Conservation (phyloP, 129 eudicot genomes). For the Dittrichia graveolens region DNA sequence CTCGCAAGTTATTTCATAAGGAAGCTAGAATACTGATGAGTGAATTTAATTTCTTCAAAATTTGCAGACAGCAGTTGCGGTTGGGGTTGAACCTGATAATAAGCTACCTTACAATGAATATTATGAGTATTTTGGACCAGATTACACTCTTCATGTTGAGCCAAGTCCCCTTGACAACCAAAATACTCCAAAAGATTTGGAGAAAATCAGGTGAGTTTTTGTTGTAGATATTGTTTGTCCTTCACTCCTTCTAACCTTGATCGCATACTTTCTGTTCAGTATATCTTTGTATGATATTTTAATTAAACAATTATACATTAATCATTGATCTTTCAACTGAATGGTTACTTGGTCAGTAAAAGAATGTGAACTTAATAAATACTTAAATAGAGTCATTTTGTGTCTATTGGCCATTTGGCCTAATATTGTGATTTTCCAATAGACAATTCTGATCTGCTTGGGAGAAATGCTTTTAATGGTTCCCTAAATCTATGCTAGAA, state of each 20-base stretch:
- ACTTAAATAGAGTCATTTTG: not conserved
- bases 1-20: not conserved
- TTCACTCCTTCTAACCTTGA: slow-evolving; percentile 1
- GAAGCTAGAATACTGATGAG: slow-evolving; percentile 18
- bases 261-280: not conserved
- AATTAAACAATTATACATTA: slow-evolving; percentile 3
- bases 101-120: slow-evolving; percentile 84
- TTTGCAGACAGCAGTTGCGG: slow-evolving; percentile 94
- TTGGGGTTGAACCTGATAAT: slow-evolving; percentile 93
- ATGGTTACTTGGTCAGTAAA: slow-evolving; percentile 17
- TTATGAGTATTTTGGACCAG: slow-evolving; percentile 92
- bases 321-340: not conserved
- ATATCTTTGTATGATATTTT: not conserved
- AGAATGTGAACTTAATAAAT: not conserved
- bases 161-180: slow-evolving; percentile 69
- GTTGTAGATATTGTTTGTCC: not conserved
- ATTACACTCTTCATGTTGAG: slow-evolving; percentile 80
- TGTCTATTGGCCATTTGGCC: not conserved
- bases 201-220: slow-evolving; percentile 63
- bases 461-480: no score
- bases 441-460: slow-evolving; percentile 7
- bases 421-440: not conserved
- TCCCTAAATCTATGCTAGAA: not conserved
- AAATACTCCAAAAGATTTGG: slow-evolving; percentile 73
- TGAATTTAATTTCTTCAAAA: not conserved